phyloP scores from a whole-genome alignment of 2,329 filamentous ascomycete genomes.

The Lachnellula arida region DNA sequence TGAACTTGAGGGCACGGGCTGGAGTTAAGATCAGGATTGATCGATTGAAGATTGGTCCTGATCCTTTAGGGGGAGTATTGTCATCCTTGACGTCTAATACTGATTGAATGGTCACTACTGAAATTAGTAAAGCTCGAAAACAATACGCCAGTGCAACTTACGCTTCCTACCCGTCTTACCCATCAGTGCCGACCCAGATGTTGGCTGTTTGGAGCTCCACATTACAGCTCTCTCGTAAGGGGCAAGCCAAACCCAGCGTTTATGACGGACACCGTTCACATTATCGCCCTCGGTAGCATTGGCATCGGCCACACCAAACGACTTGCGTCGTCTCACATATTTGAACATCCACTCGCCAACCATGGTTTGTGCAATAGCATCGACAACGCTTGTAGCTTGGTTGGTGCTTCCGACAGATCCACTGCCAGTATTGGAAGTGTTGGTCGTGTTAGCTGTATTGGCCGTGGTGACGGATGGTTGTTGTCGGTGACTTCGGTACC shows the following conservation, averaged over 20 bases:
- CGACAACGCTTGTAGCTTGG: slow-evolving; percentile 77
- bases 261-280: slow-evolving; percentile 69
- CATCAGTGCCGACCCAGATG: slow-evolving; percentile 78
- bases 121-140: slow-evolving; percentile 28
- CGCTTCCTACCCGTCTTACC: slow-evolving; percentile 92
- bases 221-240: slow-evolving; percentile 94
- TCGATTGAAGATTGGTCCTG: slow-evolving; percentile 68
- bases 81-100: slow-evolving; percentile 96
- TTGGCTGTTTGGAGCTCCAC: slow-evolving; percentile 97
- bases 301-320: slow-evolving; percentile 73
- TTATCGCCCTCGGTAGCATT: slow-evolving; percentile 65
- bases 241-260: slow-evolving; percentile 97
- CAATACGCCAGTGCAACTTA: slow-evolving; percentile 48
- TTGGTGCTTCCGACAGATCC: slow-evolving; percentile 54
- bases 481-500: slow-evolving; percentile 46
- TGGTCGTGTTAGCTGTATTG: slow-evolving; percentile 46
- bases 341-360: slow-evolving; percentile 97
- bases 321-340: slow-evolving; percentile 81
- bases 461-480: slow-evolving; percentile 58
- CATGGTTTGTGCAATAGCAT: slow-evolving; percentile 97
- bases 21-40: slow-evolving; percentile 95
- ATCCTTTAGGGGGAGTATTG: slow-evolving; percentile 73
- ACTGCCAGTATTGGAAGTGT: slow-evolving; percentile 35
- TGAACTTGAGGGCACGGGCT: slow-evolving; percentile 91
- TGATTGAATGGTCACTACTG: slow-evolving; percentile 83